Base-by-base conservation (phyloP, 495 filamentous ascomycete genomes). In the Astrothelium subdiscretum region DNA sequence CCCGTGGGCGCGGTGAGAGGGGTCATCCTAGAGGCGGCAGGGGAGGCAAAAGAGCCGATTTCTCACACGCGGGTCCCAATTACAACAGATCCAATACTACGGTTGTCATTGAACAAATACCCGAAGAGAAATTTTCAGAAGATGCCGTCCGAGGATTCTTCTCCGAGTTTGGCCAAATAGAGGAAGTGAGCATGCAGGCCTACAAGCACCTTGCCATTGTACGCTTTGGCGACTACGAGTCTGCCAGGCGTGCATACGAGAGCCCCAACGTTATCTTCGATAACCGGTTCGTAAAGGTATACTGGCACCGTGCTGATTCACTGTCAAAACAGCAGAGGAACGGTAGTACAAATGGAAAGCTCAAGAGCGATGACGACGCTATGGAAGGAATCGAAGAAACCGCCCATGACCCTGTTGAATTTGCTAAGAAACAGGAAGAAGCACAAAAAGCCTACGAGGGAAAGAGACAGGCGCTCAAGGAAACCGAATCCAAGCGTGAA, bases 211-310 rank as follows among this genome's bases (percentile, higher is more conserved):
- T 96, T 12, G 92, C 94, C 11, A 77, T 92, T 48, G 83, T 98
- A 67, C 94, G 89, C 64, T 97, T 83, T 58, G 83, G 85, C 40
- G 81, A 78, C 58, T 90, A 87, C 77, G 79, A 78, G 13, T 77
- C 85, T 44, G 94, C 94, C 18, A 85, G 87, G 65, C 81, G 84
- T 20, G 94, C 94, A 1, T 97, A 91, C 75, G 84, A 86, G 18
- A 96, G 90, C 43, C 94, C 94, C 0, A 95, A 95, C 70, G 89
- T 90, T 57, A 90, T 98, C 58, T 98, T 98, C 68, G 91, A 96
- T 65, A 98, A 98, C 66, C 81, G 94, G 22, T 98, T 98, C 68
- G 94, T 98, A 51, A 98, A 96, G 71, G 91, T 98, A 4, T 98
- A 91, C 69, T 98, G 94, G 94, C 82, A 89, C 72, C 92, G 88